Conservation (phyloP, 2,329 filamentous ascomycete species). For the Cladophialophora immunda region DNA sequence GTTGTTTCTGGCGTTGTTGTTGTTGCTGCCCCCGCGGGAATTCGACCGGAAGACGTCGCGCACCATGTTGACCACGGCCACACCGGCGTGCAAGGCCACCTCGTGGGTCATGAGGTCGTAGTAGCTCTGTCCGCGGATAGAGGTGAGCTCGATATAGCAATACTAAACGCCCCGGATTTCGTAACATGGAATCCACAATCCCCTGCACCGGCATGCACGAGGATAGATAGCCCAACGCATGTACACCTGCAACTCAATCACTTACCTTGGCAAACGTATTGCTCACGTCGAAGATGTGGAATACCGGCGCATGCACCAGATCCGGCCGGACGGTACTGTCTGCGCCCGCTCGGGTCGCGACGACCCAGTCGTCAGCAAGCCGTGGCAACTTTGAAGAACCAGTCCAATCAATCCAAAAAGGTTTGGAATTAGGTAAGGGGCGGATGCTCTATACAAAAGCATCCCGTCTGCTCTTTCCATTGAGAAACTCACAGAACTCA, state of each 20-base stretch:
- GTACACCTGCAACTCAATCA: background rate
- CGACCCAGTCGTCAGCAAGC: too few species aligned
- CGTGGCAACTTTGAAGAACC: too few species aligned
- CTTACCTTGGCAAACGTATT: constrained; percentile 14
- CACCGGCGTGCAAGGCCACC: constrained; percentile 10
- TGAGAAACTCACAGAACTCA: constrained; percentile 16
- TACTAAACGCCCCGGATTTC: too few species aligned
- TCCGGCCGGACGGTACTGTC: constrained; percentile 12
- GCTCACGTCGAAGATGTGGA: constrained; percentile 17
- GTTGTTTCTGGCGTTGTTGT: background rate
- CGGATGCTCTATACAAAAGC: too few species aligned
- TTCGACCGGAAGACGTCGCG: constrained; percentile 8
- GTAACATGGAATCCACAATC: too few species aligned
- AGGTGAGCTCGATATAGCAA: background rate
- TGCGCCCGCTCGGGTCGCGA: background rate
- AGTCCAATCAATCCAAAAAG: too few species aligned
- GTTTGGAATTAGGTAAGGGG: too few species aligned
- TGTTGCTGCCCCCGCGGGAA: background rate
- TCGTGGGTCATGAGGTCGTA: constrained; percentile 9
- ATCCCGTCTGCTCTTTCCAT: too few species aligned
- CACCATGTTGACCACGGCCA: constrained; percentile 18
- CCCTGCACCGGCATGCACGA: background rate
- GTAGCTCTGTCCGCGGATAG: background rate
- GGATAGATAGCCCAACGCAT: background rate
- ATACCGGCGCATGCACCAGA: constrained; percentile 6